These are phyloP conservation scores for Vitis riparia DNA, from an alignment of 164 flowering plant species.

Conservation along the genomic window DNA sequence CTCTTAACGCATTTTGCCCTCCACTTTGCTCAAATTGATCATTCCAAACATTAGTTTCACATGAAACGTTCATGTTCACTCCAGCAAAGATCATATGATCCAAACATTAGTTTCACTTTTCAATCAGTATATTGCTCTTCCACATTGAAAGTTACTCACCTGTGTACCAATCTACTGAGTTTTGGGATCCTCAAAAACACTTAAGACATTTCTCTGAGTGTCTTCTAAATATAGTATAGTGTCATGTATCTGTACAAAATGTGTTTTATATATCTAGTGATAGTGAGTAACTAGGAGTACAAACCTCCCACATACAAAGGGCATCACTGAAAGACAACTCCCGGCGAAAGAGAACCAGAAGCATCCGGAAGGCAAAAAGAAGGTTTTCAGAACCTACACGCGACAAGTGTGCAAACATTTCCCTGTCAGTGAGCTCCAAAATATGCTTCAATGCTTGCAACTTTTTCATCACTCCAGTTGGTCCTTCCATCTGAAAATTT, in stretches of 20 bases:
- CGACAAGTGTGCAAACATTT: conserved; percentile 72
- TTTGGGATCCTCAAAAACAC: not conserved
- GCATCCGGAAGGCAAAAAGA: conserved; percentile 92
- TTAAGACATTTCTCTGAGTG: not conserved
- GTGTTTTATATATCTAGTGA: not conserved
- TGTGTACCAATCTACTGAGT: not conserved
- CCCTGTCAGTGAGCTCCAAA: conserved; percentile 68
- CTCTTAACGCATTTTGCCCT: too few relatives aligned
- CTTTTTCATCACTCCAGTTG: conserved; percentile 86
- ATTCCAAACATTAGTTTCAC: too few relatives aligned
- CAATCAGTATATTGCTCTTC: not conserved
- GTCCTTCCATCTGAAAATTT: conserved; percentile 90
- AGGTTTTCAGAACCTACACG: conserved; percentile 86
- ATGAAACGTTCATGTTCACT: too few relatives aligned
- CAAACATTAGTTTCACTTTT: too few relatives aligned
- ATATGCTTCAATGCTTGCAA: conserved; percentile 73
- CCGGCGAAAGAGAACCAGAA: conserved; percentile 86
- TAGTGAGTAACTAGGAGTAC: conserved; percentile 20
- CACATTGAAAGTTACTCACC: not conserved
- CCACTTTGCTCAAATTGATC: too few relatives aligned
- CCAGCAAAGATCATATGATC: too few relatives aligned
- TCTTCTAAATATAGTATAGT: not conserved
- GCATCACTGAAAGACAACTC: conserved; percentile 80
- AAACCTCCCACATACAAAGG: conserved; percentile 96
- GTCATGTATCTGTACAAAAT: not conserved